Conservation (phyloP, 768 basidiomycete genomes). For the Hydnum rufescens region DNA sequence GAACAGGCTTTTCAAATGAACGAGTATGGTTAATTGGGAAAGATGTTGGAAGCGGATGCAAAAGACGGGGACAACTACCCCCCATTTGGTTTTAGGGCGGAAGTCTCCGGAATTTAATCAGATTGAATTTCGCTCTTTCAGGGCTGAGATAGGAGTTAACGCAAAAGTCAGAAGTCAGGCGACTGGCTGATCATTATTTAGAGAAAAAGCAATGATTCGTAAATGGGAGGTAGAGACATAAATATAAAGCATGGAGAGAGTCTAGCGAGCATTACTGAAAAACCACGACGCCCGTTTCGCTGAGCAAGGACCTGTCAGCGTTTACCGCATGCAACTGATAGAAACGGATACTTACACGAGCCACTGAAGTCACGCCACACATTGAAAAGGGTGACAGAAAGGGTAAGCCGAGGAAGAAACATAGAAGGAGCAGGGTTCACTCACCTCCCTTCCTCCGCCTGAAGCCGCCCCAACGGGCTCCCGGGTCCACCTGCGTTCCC, state of each 20-base stretch:
- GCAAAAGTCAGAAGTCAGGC: too few species aligned
- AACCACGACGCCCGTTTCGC: conserved; percentile 90
- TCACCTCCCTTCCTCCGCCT: conserved; percentile 56
- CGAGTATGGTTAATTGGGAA: too few species aligned
- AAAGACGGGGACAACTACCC: too few species aligned
- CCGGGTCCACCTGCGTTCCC: conserved; percentile 30
- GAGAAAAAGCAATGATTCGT: not conserved
- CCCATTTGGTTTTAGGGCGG: too few species aligned
- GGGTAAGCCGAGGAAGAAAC: not conserved
- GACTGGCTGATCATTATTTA: too few species aligned
- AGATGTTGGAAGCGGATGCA: too few species aligned
- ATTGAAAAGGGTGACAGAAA: conserved; percentile 12
- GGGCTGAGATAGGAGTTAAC: too few species aligned
- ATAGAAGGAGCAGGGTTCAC: conserved; percentile 14
- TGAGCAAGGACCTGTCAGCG: conserved; percentile 18
- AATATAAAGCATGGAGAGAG: not conserved
- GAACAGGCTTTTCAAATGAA: too few species aligned
- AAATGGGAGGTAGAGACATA: not conserved
- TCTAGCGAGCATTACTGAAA: conserved; percentile 22
- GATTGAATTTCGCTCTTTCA: too few species aligned
- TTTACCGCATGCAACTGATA: too few species aligned
- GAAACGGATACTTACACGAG: conserved; percentile 11
- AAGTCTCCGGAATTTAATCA: too few species aligned
- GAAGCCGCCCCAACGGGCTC: conserved; percentile 50
- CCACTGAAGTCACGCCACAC: conserved; percentile 17